Conservation (phyloP, 306 rosid genomes). For the Alnus glutinosa region DNA sequence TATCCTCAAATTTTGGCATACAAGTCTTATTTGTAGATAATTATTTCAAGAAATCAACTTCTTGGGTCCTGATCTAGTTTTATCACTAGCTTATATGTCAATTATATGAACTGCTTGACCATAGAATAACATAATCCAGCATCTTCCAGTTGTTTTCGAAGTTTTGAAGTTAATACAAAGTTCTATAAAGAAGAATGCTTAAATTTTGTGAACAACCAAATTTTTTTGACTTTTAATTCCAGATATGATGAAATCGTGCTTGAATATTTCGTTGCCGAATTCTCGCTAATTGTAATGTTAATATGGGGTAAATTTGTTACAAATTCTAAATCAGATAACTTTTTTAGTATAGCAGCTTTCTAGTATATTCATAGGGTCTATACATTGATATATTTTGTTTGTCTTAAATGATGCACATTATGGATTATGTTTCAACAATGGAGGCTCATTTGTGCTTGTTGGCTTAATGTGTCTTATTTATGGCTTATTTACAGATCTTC, state of each 20-base stretch:
- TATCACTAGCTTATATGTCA: background rate
- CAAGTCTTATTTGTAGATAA: background rate
- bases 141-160: background rate
- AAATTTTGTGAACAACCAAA: background rate
- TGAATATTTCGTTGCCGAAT: background rate
- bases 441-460: background rate
- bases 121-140: background rate
- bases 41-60: background rate
- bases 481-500: constrained; percentile 11
- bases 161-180: background rate
- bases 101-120: background rate
- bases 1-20: too few species aligned
- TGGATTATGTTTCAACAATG: background rate
- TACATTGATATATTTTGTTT: too few species aligned
- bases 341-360: background rate
- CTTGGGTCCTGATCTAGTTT: background rate
- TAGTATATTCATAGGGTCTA: background rate
- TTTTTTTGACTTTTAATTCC: too few species aligned
- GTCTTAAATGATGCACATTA: background rate
- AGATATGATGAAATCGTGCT: background rate
- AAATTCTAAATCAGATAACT: background rate
- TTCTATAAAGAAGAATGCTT: background rate
- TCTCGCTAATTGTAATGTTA: background rate
- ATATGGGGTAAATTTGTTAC: background rate
- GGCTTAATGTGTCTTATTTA: background rate